Percentiles rank a stretch among this genome's conserved stretches.
Evolutionary conservation across 108 stramenopile species (phyloP).

Genomic region (Cyclostephanos invisitatus): DNA sequence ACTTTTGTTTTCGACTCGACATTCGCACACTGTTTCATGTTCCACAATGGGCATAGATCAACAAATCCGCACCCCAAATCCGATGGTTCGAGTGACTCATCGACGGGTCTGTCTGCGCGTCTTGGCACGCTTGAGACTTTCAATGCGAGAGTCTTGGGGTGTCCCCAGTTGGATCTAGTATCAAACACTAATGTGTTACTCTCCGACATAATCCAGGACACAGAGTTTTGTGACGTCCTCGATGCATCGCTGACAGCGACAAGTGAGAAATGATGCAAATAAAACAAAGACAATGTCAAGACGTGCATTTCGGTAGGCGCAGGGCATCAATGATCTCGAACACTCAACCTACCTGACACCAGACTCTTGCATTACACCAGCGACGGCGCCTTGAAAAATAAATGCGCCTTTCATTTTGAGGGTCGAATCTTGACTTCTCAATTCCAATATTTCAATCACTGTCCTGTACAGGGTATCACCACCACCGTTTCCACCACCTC

Average conservation of each 20-base stretch:
- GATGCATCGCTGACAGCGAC: slow-evolving; percentile 12
- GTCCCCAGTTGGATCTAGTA: slow-evolving; percentile 78
- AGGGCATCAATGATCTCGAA: not conserved
- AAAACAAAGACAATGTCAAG: not conserved
- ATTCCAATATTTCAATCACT: slow-evolving; percentile 55
- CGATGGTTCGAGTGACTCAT: slow-evolving; percentile 18
- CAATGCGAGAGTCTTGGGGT: slow-evolving; percentile 71
- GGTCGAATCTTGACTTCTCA: slow-evolving; percentile 23
- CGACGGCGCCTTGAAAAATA: slow-evolving; percentile 64
- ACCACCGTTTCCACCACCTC: slow-evolving; percentile 14
- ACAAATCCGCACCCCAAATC: slow-evolving; percentile 69
- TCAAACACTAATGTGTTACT: slow-evolving; percentile 64
- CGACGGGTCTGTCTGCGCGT: slow-evolving; percentile 23
- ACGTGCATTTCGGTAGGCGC: not conserved
- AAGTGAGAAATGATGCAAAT: not conserved
- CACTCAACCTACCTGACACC: slow-evolving; percentile 38
- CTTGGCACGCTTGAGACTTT: slow-evolving; percentile 43
- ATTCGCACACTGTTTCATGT: slow-evolving; percentile 13
- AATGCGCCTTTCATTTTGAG: slow-evolving; percentile 25
- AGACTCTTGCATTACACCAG: slow-evolving; percentile 66
- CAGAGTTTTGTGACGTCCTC: slow-evolving; percentile 9
- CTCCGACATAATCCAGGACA: slow-evolving; percentile 43
- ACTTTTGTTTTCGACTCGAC: slow-evolving; percentile 22
- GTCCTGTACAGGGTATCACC: slow-evolving; percentile 65
- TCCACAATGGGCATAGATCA: slow-evolving; percentile 65